phyloP scores from a whole-genome alignment of 495 filamentous ascomycete species.

The Daldinia concentrica region DNA sequence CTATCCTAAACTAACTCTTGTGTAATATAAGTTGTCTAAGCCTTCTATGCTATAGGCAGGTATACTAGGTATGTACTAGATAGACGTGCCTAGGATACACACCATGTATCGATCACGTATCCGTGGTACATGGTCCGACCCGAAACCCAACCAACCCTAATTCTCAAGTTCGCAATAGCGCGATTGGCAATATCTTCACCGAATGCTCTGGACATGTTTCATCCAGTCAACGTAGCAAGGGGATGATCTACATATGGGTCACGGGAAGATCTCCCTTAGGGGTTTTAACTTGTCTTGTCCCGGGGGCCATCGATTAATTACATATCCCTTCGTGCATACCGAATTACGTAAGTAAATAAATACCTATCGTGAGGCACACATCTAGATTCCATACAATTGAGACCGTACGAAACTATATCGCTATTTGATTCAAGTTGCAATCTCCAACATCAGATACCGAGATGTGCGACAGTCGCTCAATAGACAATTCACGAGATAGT shows the following conservation, averaged over 20 bases:
- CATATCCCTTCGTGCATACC: conserved; percentile 14
- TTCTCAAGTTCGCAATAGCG: conserved; percentile 5
- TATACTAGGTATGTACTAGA: too few relatives aligned
- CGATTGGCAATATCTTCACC: conserved; percentile 33
- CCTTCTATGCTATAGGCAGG: neutral
- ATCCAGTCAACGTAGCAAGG: neutral
- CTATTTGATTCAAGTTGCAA: neutral
- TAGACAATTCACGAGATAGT: conserved; percentile 11
- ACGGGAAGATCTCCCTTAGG: conserved; percentile 17
- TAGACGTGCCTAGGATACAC: too few relatives aligned
- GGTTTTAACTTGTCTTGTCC: conserved; percentile 17
- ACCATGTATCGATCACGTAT: neutral
- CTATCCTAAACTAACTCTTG: neutral
- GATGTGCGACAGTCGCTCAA: conserved; percentile 25
- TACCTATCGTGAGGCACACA: conserved; percentile 21
- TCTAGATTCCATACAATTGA: conserved; percentile 27
- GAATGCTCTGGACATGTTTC: conserved; percentile 30
- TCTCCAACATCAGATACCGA: neutral
- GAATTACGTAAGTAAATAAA: neutral
- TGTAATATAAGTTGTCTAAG: neutral
- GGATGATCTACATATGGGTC: conserved; percentile 12
- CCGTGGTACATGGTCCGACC: neutral
- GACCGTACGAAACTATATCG: conserved; percentile 6
- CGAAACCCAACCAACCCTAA: conserved; percentile 24
- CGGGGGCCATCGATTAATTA: conserved; percentile 30